Percentiles rank a stretch among this genome's conserved stretches.
phyloP scores from a whole-genome alignment of 2,329 filamentous ascomycete genomes.

The Arachnopeziza araneosa region DNA sequence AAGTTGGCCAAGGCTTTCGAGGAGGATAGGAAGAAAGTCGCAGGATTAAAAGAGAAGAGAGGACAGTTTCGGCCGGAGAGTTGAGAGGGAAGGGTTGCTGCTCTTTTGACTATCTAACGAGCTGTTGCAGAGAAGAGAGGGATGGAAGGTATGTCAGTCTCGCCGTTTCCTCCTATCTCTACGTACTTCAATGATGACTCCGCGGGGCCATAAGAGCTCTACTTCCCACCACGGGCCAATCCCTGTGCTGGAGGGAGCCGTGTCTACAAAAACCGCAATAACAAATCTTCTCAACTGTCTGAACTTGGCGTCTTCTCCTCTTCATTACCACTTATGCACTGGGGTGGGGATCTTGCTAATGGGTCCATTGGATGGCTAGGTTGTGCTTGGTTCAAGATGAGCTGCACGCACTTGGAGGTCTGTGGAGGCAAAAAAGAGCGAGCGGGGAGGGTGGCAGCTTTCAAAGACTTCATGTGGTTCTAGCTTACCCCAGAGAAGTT shows the following conservation, averaged over 20 bases:
- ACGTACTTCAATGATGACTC: constrained; percentile 38
- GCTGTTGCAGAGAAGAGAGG: too few species aligned
- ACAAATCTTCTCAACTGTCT: constrained; percentile 63
- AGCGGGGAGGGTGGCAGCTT: too few species aligned
- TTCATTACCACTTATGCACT: background rate
- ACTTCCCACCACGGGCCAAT: constrained; percentile 20
- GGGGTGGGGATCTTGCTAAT: background rate
- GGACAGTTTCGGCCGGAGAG: constrained; percentile 45
- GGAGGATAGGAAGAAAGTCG: constrained; percentile 67
- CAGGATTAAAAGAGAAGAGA: constrained; percentile 63
- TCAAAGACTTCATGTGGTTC: too few species aligned
- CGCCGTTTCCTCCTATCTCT: constrained; percentile 1
- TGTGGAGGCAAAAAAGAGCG: too few species aligned
- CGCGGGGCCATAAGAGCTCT: constrained; percentile 47
- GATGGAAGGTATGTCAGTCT: too few species aligned
- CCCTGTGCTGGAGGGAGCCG: constrained; percentile 25
- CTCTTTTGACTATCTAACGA: too few species aligned
- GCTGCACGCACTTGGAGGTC: too few species aligned
- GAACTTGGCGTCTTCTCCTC: constrained; percentile 30
- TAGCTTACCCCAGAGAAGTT: too few species aligned
- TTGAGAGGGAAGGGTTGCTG: constrained; percentile 6
- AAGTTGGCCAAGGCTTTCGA: constrained; percentile 49
- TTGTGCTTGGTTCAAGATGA: too few species aligned
- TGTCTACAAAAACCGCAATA: constrained; percentile 61
- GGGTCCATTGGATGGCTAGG: too few species aligned